These are phyloP conservation scores for Oryza meyeriana DNA, from an alignment of 176 grass and related monocot genomes.

Conservation along the genomic window DNA sequence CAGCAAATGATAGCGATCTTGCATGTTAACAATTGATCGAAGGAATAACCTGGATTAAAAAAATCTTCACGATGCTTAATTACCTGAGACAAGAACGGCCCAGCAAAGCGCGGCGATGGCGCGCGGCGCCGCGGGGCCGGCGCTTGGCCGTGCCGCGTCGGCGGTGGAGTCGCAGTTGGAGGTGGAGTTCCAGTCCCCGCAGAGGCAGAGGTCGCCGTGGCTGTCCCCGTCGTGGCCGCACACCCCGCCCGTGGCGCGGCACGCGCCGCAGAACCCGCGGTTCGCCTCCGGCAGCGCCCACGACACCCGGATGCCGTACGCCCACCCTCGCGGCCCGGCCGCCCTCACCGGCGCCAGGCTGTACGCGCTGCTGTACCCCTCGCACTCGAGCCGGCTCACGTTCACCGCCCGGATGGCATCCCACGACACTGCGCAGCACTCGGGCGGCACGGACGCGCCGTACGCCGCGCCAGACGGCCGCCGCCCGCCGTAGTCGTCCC, in stretches of 20 bases:
- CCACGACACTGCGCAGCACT: slow-evolving; percentile 81
- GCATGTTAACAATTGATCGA: not conserved
- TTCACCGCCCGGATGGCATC: slow-evolving; percentile 68
- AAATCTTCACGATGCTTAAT: not conserved
- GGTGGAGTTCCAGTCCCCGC: slow-evolving; percentile 75
- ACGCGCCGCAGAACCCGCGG: slow-evolving; percentile 81
- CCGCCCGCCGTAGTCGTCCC: slow-evolving; percentile 48
- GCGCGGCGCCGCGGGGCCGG: not conserved
- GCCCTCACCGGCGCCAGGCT: slow-evolving; percentile 70
- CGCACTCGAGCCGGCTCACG: slow-evolving; percentile 70
- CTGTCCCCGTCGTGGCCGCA: slow-evolving; percentile 68
- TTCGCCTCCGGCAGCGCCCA: slow-evolving; percentile 71
- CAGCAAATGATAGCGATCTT: not conserved
- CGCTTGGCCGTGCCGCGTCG: not conserved
- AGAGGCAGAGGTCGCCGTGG: slow-evolving; percentile 78
- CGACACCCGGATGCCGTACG: slow-evolving; percentile 65
- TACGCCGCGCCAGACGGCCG: slow-evolving; percentile 23
- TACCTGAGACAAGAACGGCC: slow-evolving; percentile 36
- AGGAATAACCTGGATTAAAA: not conserved
- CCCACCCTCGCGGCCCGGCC: slow-evolving; percentile 54
- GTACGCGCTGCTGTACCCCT: slow-evolving; percentile 98
- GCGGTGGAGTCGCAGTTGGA: slow-evolving; percentile 81
- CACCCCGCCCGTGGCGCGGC: slow-evolving; percentile 82
- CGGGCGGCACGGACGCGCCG: slow-evolving; percentile 51
- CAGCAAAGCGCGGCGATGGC: not conserved